Percentiles rank a stretch among this genome's conserved stretches.
These are phyloP conservation scores for Russula lepida DNA, from an alignment of 768 basidiomycete species.

Conservation along the genomic window DNA sequence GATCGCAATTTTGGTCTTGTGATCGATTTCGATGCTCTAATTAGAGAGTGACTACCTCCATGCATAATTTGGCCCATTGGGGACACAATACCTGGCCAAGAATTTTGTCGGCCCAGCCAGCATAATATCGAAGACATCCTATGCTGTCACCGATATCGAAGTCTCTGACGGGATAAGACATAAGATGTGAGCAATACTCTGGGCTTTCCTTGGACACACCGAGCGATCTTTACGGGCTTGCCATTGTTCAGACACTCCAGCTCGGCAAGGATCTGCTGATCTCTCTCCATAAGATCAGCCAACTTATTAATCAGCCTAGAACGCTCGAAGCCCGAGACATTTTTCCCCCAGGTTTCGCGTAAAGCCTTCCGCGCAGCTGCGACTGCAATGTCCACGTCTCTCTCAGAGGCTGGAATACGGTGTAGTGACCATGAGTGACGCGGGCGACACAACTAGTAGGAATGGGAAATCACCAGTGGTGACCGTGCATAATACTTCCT, in stretches of 20 bases:
- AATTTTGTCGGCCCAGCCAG: conserved; percentile 95
- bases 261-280: conserved; percentile 73
- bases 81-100: conserved; percentile 57
- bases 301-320: conserved; percentile 76
- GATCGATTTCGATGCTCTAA: conserved; percentile 73
- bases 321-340: conserved; percentile 75
- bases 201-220: conserved; percentile 31
- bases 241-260: conserved; percentile 87
- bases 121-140: conserved; percentile 81
- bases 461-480: conserved; percentile 34
- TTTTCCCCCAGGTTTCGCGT: conserved; percentile 83
- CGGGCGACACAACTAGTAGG: not conserved
- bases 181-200: conserved; percentile 7
- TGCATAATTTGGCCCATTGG: not conserved
- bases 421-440: not conserved
- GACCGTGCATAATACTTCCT: conserved; percentile 61
- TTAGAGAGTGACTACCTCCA: not conserved
- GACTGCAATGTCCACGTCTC: conserved; percentile 80
- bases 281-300: conserved; percentile 83
- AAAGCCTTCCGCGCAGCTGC: conserved; percentile 76
- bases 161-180: conserved; percentile 40
- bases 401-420: conserved; percentile 42
- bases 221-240: conserved; percentile 65
- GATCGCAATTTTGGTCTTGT: conserved; percentile 73
- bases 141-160: conserved; percentile 74